Percentiles rank a stretch among this genome's conserved stretches.
These are phyloP conservation scores for Metschnikowia corniflorae DNA, from an alignment of 805 yeast species.

Conservation along the genomic window DNA sequence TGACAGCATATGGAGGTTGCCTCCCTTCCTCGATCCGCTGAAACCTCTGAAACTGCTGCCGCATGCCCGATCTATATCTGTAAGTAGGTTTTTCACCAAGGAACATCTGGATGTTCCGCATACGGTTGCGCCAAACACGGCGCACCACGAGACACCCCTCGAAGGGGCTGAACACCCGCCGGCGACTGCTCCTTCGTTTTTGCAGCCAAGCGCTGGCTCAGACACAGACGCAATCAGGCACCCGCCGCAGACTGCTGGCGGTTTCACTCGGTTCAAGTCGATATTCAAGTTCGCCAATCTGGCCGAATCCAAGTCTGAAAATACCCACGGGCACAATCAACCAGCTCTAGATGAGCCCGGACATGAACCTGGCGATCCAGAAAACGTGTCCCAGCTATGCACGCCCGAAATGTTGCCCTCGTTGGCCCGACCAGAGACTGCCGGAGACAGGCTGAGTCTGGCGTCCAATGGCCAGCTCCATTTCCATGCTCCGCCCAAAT, in stretches of 20 bases:
- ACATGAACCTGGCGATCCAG: no score
- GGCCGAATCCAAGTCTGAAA: no score
- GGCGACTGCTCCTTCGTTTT: not conserved
- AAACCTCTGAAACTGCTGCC: constrained; percentile 8
- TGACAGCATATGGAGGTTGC: constrained; percentile 18
- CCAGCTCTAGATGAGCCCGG: no score
- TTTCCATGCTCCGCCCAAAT: no score
- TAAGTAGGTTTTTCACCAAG: constrained; percentile 26
- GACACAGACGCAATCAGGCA: constrained; percentile 3
- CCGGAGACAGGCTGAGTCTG: no score
- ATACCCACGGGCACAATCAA: no score
- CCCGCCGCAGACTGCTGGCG: constrained; percentile 1
- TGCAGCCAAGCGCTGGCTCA: not conserved
- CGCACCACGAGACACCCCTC: no score
- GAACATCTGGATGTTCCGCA: constrained; percentile 17
- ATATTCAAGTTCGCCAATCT: constrained; percentile 13
- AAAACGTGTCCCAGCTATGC: not conserved
- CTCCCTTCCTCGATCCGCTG: constrained; percentile 9
- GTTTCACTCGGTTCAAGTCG: constrained; percentile 2
- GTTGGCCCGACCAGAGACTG: not conserved
- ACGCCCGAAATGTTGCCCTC: not conserved
- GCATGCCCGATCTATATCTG: constrained; percentile 26
- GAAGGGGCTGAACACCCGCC: no score
- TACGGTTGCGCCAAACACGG: no score
- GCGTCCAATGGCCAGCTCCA: no score